A percentile compares a stretch with the other conserved stretches of the same genome.
phyloP scores from a whole-genome alignment of 73 alveolate species.

The Paramecium caudatum region DNA sequence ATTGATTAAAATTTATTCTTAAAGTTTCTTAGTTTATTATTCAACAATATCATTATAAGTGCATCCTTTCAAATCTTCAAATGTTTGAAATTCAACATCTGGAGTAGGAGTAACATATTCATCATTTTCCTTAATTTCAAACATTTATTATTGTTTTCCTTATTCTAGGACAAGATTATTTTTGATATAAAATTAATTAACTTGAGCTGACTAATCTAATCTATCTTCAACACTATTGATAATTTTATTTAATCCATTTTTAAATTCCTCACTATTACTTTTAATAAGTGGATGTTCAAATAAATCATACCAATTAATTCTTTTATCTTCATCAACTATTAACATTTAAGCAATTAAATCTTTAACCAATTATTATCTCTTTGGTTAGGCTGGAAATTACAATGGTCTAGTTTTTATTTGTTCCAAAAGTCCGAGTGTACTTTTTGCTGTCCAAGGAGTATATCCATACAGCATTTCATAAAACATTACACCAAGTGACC shows the following conservation, averaged over 20 bases:
- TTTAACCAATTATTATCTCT: constrained; percentile 52
- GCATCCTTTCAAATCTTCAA: constrained; percentile 17
- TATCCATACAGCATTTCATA: constrained; percentile 73
- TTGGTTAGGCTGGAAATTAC: constrained; percentile 69
- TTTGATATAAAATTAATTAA: constrained; percentile 65
- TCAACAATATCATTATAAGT: constrained; percentile 71
- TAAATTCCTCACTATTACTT: constrained; percentile 25
- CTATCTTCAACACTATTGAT: constrained; percentile 41
- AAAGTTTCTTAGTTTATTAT: constrained; percentile 7
- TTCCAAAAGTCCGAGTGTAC: constrained; percentile 10
- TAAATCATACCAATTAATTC: constrained; percentile 73
- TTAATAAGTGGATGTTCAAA: constrained; percentile 69
- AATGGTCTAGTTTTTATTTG: constrained; percentile 71
- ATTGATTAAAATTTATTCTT: constrained; percentile 38
- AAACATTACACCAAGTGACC: constrained; percentile 77
- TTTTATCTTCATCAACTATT: constrained; percentile 55
- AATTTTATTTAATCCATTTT: constrained; percentile 10
- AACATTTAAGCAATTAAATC: constrained; percentile 64
- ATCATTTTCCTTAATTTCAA: constrained; percentile 59
- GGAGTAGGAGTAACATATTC: background rate
- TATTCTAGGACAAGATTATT: constrained; percentile 58
- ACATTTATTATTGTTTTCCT: constrained; percentile 24
- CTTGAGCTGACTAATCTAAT: constrained; percentile 42
- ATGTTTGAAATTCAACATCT: background rate
- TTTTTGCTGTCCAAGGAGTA: constrained; percentile 77